Conservation (phyloP, 352 stramenopile genomes). For the Pythium utonaiense region DNA sequence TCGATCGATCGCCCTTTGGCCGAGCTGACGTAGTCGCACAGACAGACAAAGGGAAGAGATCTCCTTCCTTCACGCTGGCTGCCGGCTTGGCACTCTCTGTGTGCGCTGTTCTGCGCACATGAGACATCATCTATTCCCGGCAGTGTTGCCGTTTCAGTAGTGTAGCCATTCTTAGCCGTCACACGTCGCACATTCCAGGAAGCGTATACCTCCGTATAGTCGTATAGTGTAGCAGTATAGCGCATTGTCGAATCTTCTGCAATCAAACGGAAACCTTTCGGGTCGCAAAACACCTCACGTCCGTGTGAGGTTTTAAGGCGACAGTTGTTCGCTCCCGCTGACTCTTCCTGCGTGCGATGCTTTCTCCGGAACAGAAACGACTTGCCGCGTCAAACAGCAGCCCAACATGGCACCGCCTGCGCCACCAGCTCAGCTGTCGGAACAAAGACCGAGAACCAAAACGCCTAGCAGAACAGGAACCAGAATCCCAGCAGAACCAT, state of each 20-base stretch:
- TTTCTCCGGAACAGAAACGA: slow-evolving; percentile 5
- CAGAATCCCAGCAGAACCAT: not conserved
- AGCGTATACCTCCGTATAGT: not conserved
- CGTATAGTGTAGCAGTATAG: not conserved
- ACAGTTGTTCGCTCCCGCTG: not conserved
- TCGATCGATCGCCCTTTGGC: too few species aligned
- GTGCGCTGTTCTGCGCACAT: too few species aligned
- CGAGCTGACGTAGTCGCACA: too few species aligned
- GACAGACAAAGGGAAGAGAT: too few species aligned
- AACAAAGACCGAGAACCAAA: not conserved
- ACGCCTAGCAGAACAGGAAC: not conserved
- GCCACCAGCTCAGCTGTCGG: not conserved
- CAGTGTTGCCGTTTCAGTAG: too few species aligned
- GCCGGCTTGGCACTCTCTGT: too few species aligned
- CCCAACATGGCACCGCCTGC: not conserved
- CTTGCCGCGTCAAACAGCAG: not conserved
- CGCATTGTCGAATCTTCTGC: not conserved
- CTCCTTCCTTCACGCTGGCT: too few species aligned
- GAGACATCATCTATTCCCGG: not conserved
- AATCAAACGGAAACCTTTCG: not conserved
- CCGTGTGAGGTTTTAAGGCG: not conserved
- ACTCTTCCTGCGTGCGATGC: not conserved
- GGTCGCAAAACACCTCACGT: not conserved
- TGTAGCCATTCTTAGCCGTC: not conserved
- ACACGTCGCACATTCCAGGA: not conserved